phyloP scores from a whole-genome alignment of 2,329 filamentous ascomycete species.

The Dryadomyces sulphureus region DNA sequence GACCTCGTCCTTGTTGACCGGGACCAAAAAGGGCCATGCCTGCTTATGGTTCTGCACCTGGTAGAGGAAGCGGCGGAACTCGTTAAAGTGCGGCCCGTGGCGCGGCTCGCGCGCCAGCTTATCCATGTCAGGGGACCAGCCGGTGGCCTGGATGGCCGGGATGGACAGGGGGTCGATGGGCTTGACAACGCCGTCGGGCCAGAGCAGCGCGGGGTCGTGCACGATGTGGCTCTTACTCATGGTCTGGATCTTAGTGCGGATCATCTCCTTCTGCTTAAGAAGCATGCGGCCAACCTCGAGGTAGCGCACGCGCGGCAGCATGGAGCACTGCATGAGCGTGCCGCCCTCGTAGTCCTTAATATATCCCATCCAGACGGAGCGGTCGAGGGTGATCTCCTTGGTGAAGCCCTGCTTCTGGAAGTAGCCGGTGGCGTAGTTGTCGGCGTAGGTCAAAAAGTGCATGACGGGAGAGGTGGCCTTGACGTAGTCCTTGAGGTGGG shows the following conservation, averaged over 20 bases:
- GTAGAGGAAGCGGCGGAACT: slow-evolving; percentile 82
- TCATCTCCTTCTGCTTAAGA: slow-evolving; percentile 90
- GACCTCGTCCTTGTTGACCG: slow-evolving; percentile 90
- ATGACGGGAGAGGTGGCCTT: slow-evolving; percentile 93
- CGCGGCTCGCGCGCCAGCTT: slow-evolving; percentile 87
- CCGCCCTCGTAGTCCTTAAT: slow-evolving; percentile 99
- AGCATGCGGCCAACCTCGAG: slow-evolving; percentile 88
- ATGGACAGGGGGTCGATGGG: slow-evolving; percentile 78
- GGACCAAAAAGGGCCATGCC: slow-evolving; percentile 87
- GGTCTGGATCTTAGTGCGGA: slow-evolving; percentile 86
- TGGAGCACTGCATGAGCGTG: slow-evolving; percentile 98
- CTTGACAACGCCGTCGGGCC: slow-evolving; percentile 49
- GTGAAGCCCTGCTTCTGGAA: slow-evolving; percentile 99
- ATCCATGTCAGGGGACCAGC: slow-evolving; percentile 97
- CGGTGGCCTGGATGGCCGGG: slow-evolving; percentile 75
- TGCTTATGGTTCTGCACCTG: slow-evolving; percentile 88
- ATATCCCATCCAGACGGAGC: slow-evolving; percentile 93
- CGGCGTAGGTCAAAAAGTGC: slow-evolving; percentile 97
- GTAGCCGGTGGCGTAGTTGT: slow-evolving; percentile 97
- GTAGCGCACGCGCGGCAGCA: slow-evolving; percentile 90
- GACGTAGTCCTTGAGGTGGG: slow-evolving; percentile 94
- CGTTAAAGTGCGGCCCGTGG: slow-evolving; percentile 91
- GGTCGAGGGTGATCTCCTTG: slow-evolving; percentile 90
- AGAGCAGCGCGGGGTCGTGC: slow-evolving; percentile 72
- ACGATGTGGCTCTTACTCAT: slow-evolving; percentile 81